Conservation (phyloP, 2,329 filamentous ascomycete genomes). For the Sclerotinia spermophila region DNA sequence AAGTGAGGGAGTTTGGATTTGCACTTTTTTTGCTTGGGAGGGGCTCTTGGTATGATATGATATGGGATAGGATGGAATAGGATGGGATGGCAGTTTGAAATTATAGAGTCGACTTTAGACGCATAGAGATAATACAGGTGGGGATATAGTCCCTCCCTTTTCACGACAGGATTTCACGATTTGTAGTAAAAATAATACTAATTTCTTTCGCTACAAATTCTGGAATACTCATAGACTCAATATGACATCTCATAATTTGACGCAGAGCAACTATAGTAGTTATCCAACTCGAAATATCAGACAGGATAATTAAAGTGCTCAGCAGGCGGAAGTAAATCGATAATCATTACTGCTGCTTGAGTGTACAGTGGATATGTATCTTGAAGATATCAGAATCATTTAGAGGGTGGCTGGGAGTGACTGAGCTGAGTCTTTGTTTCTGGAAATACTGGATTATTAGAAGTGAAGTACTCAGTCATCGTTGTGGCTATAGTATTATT, state of each 20-base stretch:
- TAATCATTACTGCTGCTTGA: background rate
- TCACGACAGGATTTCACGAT: background rate
- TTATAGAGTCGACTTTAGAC: background rate
- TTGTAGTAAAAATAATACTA: background rate
- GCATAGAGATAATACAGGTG: background rate
- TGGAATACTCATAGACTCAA: rapidly evolving
- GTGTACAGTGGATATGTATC: background rate
- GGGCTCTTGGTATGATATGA: background rate
- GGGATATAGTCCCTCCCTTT: too few species aligned
- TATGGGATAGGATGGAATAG: too few species aligned
- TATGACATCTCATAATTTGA: background rate
- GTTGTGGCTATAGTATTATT: too few species aligned
- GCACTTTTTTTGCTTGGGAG: background rate
- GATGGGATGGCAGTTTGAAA: background rate
- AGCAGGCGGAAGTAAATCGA: background rate
- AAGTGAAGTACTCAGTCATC: too few species aligned
- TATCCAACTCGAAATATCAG: background rate
- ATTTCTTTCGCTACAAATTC: background rate
- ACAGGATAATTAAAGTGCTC: background rate
- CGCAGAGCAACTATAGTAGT: background rate
- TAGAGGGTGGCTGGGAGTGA: too few species aligned
- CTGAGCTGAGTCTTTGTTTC: too few species aligned
- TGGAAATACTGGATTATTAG: too few species aligned
- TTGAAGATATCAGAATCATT: background rate
- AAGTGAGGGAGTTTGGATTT: background rate